These are phyloP conservation scores for Cyberlindnera misumaiensis DNA, from an alignment of 805 yeast genomes.

Conservation along the genomic window DNA sequence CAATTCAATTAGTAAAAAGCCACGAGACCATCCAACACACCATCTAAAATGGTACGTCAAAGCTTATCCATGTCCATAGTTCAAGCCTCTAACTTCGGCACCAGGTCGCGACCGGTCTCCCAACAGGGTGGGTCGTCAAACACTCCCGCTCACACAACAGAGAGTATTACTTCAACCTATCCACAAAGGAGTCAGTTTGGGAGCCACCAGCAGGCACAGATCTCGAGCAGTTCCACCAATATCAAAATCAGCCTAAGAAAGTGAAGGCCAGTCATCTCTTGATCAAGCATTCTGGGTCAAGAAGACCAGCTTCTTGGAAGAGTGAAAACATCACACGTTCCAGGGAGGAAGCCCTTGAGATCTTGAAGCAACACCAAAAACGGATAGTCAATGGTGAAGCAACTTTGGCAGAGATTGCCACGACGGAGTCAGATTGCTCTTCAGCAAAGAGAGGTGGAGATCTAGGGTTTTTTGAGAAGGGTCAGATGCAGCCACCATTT, in stretches of 20 bases:
- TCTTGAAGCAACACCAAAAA: slow-evolving; percentile 49
- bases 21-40: no score
- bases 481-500: slow-evolving; percentile 93
- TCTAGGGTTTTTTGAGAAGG: slow-evolving; percentile 79
- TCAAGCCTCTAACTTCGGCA: no score
- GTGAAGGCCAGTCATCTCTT: slow-evolving; percentile 78
- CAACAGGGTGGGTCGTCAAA: slow-evolving; percentile 76
- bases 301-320: slow-evolving; percentile 93
- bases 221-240: slow-evolving; percentile 45
- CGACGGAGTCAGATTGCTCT: slow-evolving; percentile 81
- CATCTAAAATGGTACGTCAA: no score
- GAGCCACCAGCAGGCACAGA: slow-evolving; percentile 86
- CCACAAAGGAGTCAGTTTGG: slow-evolving; percentile 76
- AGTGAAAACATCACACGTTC: slow-evolving; percentile 64
- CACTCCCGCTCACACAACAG: slow-evolving; percentile 74
- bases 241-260: slow-evolving; percentile 54
- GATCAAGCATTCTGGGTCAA: slow-evolving; percentile 73
- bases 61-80: no score
- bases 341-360: slow-evolving; percentile 76
- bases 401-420: slow-evolving; percentile 65
- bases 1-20: no score
- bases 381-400: slow-evolving; percentile 58
- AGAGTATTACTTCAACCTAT: slow-evolving; percentile 74
- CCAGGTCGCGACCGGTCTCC: slow-evolving; percentile 63
- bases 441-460: slow-evolving; percentile 88